Evolutionary conservation across 2,329 filamentous ascomycete genomes (phyloP).

Genomic region (Fusarium verticillioides): DNA sequence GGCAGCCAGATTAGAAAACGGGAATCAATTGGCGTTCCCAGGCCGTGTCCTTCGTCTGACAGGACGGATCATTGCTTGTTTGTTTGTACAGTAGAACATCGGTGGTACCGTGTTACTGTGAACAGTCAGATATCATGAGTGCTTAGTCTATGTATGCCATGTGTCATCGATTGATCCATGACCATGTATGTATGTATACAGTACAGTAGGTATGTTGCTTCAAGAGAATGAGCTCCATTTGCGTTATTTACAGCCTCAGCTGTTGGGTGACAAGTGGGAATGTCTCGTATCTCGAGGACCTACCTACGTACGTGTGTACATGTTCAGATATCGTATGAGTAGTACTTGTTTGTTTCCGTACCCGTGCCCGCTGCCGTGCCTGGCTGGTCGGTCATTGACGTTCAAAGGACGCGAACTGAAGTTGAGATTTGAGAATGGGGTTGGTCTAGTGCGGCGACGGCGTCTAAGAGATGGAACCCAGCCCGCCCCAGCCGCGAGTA

Average conservation of each 20-base stretch:
- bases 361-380: neutral
- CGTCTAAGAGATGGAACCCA: slow-evolving; percentile 20
- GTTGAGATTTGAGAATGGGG: slow-evolving; percentile 27
- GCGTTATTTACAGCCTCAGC: slow-evolving; percentile 31
- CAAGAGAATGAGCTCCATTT: slow-evolving; percentile 2
- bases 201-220: neutral
- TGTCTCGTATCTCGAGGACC: slow-evolving; percentile 16
- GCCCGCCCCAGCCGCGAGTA: slow-evolving; percentile 40
- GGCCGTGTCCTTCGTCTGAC: neutral
- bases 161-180: neutral
- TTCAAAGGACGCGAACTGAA: slow-evolving; percentile 22
- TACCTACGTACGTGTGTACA: neutral
- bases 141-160: neutral
- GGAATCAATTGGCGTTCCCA: slow-evolving; percentile 19
- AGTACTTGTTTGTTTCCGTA: neutral
- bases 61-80: neutral
- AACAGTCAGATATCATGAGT: neutral
- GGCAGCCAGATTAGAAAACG: slow-evolving; percentile 11
- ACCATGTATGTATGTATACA: neutral
- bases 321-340: neutral
- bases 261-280: slow-evolving; percentile 21
- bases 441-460: slow-evolving; percentile 39
- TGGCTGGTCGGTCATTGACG: slow-evolving; percentile 31
- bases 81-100: neutral
- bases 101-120: neutral